Evolutionary conservation across 345 rosid genomes (phyloP).

Genomic region (Rhodamnia argentea): DNA sequence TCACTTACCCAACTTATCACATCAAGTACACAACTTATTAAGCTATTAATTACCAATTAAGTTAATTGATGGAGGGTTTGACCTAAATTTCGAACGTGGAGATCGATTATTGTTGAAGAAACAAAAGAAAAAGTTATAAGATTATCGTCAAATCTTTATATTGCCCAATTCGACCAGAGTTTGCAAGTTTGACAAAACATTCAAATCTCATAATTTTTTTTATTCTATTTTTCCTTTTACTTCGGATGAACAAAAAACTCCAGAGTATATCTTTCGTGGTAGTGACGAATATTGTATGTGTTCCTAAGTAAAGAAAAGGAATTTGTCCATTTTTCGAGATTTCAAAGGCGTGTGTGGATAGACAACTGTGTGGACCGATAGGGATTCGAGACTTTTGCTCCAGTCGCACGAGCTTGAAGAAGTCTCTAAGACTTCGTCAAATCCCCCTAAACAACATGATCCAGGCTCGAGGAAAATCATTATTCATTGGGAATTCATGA

Average conservation of each 20-base stretch:
- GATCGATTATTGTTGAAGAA: not conserved
- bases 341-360: no score
- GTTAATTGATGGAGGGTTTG: not conserved
- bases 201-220: not conserved
- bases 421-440: not conserved
- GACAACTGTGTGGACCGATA: no score
- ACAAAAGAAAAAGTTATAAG: not conserved
- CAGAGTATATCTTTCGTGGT: no score
- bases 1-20: not conserved
- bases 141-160: not conserved
- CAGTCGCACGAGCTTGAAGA: not conserved
- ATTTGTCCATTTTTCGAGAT: no score
- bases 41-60: not conserved
- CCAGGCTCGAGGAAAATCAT: not conserved
- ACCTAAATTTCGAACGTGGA: not conserved
- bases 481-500: not conserved
- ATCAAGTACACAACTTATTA: not conserved
- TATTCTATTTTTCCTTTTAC: no score
- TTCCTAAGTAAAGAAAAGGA: no score
- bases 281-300: no score
- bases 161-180: not conserved
- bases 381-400: not conserved
- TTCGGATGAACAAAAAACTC: no score
- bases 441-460: not conserved
- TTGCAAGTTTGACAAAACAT: not conserved